Evolutionary conservation across 805 yeast species (phyloP).

Genomic region (Hanseniaspora singularis): DNA sequence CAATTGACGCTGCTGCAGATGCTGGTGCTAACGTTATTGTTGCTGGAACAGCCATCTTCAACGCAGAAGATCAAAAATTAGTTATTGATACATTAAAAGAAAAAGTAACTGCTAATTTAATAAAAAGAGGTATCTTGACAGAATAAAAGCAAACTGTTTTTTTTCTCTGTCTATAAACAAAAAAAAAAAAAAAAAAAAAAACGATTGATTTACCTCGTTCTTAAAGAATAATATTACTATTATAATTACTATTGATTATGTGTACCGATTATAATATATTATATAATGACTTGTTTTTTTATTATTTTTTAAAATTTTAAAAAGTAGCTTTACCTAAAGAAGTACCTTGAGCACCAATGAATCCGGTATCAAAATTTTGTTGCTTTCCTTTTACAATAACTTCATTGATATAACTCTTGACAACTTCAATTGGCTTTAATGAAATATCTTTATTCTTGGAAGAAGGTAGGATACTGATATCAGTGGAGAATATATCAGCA

Average conservation of each 20-base stretch:
- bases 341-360: conserved; percentile 56
- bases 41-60: conserved; percentile 91
- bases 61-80: conserved; percentile 65
- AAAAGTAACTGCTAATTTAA: conserved; percentile 43
- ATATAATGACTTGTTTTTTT: not conserved
- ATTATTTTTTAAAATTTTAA: conserved; percentile 23
- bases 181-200: too few relatives aligned
- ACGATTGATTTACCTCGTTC: too few relatives aligned
- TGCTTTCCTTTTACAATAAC: conserved; percentile 4
- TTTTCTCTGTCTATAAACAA: too few relatives aligned
- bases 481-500: conserved; percentile 39
- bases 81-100: conserved; percentile 59
- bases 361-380: conserved; percentile 34
- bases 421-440: conserved; percentile 19
- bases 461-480: conserved; percentile 27
- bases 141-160: too few relatives aligned
- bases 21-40: conserved; percentile 98
- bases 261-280: not conserved
- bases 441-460: conserved; percentile 12
- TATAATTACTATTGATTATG: too few relatives aligned
- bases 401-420: conserved; percentile 19
- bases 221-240: too few relatives aligned
- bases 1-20: conserved; percentile 75
- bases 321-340: conserved; percentile 67
- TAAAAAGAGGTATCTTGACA: conserved; percentile 34